phyloP scores from a whole-genome alignment of 306 rosid species.

The Ammopiptanthus mongolicus region DNA sequence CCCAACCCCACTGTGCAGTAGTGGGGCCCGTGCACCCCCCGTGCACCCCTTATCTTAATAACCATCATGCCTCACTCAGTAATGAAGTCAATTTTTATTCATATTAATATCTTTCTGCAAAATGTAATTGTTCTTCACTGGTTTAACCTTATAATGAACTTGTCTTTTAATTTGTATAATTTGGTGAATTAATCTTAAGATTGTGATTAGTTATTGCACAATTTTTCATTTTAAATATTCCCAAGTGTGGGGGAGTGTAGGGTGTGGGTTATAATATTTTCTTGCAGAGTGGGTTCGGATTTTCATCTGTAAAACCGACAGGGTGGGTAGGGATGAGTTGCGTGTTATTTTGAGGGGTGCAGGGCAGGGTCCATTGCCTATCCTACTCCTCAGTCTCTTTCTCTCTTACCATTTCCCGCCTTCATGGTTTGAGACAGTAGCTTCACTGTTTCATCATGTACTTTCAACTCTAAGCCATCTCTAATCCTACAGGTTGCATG shows the following conservation, averaged over 20 bases:
- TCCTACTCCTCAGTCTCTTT: not conserved
- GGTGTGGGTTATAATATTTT: no score
- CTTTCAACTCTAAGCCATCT: slow-evolving; percentile 10
- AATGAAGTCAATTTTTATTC: not conserved
- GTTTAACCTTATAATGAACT: no score
- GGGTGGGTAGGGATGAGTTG: not conserved
- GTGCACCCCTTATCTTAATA: not conserved
- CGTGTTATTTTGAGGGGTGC: not conserved
- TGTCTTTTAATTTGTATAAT: no score
- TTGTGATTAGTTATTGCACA: no score
- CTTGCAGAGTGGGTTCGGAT: not conserved
- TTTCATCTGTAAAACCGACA: not conserved
- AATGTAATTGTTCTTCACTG: no score
- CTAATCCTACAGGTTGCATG: slow-evolving; percentile 54
- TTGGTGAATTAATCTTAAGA: no score
- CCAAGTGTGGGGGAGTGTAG: no score
- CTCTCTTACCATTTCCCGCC: not conserved
- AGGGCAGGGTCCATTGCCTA: not conserved
- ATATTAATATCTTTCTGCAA: no score
- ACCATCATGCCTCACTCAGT: not conserved
- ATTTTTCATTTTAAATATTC: no score
- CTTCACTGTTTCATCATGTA: not conserved
- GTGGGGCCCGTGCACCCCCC: not conserved
- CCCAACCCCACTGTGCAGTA: not conserved
- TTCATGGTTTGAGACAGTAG: not conserved